A percentile compares a stretch with the other conserved stretches of the same genome.
These are phyloP conservation scores for Gelatoporia subvermispora DNA, from an alignment of 768 basidiomycete genomes.

Conservation along the genomic window DNA sequence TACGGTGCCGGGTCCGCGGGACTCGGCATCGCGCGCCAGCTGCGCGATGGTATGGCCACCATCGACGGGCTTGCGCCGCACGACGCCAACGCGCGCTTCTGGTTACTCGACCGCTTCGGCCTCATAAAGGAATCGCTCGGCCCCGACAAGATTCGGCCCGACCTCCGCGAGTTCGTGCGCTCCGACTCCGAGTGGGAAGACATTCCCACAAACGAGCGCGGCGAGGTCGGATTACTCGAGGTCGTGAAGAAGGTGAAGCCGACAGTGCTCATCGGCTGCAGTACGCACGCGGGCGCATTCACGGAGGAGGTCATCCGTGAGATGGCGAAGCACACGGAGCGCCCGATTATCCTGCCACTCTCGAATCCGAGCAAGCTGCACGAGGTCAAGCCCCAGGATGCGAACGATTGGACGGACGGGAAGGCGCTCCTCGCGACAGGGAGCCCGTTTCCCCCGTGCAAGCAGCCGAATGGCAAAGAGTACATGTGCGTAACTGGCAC, in stretches of 20 bases:
- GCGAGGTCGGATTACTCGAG: constrained; percentile 53
- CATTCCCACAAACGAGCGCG: constrained; percentile 29
- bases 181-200: constrained; percentile 51
- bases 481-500: constrained; percentile 45
- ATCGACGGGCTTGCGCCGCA: constrained; percentile 43
- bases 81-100: constrained; percentile 65
- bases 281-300: constrained; percentile 73
- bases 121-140: constrained; percentile 51
- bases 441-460: constrained; percentile 74
- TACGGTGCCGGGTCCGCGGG: constrained; percentile 83
- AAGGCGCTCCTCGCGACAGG: constrained; percentile 80
- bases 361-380: constrained; percentile 75
- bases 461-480: constrained; percentile 59
- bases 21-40: constrained; percentile 69
- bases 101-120: constrained; percentile 65
- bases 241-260: constrained; percentile 70
- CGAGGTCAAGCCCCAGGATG: constrained; percentile 68
- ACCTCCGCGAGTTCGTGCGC: constrained; percentile 50
- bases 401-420: constrained; percentile 77
- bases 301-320: constrained; percentile 62
- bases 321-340: constrained; percentile 63
- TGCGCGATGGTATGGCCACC: constrained; percentile 70
- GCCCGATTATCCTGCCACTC: constrained; percentile 81
- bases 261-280: constrained; percentile 81
- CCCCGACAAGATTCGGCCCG: constrained; percentile 39